Base-by-base conservation (phyloP, 306 rosid genomes). In the Trifolium repens region DNA sequence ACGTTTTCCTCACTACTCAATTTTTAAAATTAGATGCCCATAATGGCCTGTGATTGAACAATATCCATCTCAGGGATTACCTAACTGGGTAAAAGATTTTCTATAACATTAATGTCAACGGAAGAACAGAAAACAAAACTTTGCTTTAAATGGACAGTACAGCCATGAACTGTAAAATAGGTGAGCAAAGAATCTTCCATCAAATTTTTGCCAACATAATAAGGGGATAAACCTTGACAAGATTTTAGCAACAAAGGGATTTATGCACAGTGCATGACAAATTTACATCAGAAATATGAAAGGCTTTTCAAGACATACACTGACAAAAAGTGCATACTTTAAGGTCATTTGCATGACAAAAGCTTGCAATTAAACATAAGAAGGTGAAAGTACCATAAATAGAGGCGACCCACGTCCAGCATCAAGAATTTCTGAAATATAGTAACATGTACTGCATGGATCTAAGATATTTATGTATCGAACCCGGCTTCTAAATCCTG, bases 401-500 rank as follows among this genome's bases (percentile, higher is more conserved):
- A 94, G 89, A 73, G 99, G 99, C 77, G 82, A 83, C 15, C 85
- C 87, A 26, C 82, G 88, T 80, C 91, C 94, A 19, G 89, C 92
- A 80, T 94, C 96, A 50, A 96, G 91, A 73, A 96, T 89, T 88
- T 96, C 98, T 71, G 98, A 96, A 74, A 90, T 79, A 59, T 96
- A 96, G 81, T 81, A 84, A 71, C 92, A 89, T 88, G 79, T 89
- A 46, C 80, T 84, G 65, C 91, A 78, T 27, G 99, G 99, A 83
- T 96, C 97, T 74, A 83, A 80, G 74, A 88, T 84, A 82, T 80
- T 90, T 72, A 89, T 88, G 89, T 90, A 92, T 75, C 81, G 88
- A 74, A 90, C 99, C 67, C 93, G 89, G 89, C 97, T 92, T 87
- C 84, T 89, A 85, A 89, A 96, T 73, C 99, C 99, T 96, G 91